A percentile compares a stretch with the other conserved stretches of the same genome.
These are phyloP conservation scores for Colletotrichum sp. DNA, from an alignment of 2,329 filamentous ascomycete genomes.

Conservation along the genomic window DNA sequence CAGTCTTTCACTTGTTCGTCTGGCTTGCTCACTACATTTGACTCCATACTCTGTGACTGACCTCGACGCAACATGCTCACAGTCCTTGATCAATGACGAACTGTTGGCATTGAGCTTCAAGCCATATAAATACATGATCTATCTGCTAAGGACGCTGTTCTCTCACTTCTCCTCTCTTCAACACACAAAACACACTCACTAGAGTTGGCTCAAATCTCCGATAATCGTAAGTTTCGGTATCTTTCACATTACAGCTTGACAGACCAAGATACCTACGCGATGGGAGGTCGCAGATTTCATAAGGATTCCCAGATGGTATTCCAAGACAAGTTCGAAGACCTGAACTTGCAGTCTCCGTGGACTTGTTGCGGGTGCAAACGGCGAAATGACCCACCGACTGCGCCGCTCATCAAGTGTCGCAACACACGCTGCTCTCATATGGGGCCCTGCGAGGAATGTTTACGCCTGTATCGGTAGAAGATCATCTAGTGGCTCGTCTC, in stretches of 20 bases:
- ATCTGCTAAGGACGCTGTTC: not conserved
- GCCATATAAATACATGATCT: not conserved
- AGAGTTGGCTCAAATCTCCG: not conserved
- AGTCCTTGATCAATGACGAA: not conserved
- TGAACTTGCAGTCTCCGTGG: not conserved
- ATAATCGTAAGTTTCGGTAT: no score
- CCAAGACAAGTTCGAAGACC: not conserved
- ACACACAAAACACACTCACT: not conserved
- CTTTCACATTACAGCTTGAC: not conserved
- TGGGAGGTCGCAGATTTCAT: not conserved
- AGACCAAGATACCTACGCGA: not conserved
- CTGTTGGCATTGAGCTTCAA: not conserved
- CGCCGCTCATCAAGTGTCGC: not conserved
- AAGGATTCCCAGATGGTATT: not conserved
- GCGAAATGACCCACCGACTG: fast-evolving
- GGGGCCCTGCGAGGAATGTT: not conserved
- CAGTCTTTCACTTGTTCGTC: not conserved
- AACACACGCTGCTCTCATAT: not conserved
- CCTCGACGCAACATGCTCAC: not conserved
- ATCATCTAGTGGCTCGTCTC: not conserved
- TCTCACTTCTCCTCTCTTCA: not conserved
- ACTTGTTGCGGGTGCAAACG: not conserved
- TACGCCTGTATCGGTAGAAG: not conserved
- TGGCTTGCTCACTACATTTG: not conserved
- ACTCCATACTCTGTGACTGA: not conserved